A percentile compares a stretch with the other conserved stretches of the same genome.
These are phyloP conservation scores for Boletellus deceptivus DNA, from an alignment of 1,284 basidiomycete genomes.

Conservation along the genomic window DNA sequence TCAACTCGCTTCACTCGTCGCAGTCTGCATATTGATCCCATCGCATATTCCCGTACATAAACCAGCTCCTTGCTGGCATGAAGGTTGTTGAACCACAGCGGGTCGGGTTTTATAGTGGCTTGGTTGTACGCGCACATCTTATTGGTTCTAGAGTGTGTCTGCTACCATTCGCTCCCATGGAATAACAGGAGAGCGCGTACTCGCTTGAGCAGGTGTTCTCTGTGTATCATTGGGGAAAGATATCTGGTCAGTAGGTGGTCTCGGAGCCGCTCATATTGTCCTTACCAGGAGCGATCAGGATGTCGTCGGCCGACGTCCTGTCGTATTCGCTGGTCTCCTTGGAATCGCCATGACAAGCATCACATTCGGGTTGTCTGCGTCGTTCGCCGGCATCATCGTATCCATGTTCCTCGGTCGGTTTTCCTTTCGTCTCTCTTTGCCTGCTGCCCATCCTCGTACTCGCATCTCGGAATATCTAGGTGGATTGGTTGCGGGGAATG, in stretches of 20 bases:
- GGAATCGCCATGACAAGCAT: constrained; percentile 52
- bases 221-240: constrained; percentile 59
- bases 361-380: constrained; percentile 54
- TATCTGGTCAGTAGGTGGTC: constrained; percentile 44
- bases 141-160: not conserved
- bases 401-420: constrained; percentile 18
- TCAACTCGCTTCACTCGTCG: constrained; percentile 19
- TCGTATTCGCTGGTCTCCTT: constrained; percentile 52
- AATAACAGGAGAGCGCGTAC: constrained; percentile 63
- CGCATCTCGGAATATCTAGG: constrained; percentile 36
- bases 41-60: constrained; percentile 62
- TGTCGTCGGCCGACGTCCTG: constrained; percentile 55
- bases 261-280: not conserved
- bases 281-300: constrained; percentile 33
- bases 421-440: constrained; percentile 31
- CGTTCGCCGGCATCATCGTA: constrained; percentile 39
- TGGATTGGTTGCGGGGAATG: constrained; percentile 57
- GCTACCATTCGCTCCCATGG: too few relatives aligned
- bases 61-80: constrained; percentile 57
- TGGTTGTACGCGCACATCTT: constrained; percentile 42
- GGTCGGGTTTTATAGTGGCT: constrained; percentile 62
- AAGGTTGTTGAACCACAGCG: constrained; percentile 53
- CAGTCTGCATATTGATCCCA: constrained; percentile 57
- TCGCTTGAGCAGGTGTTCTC: constrained; percentile 58
- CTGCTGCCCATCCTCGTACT: constrained; percentile 14